A percentile compares a stretch with the other conserved stretches of the same genome.
Conservation (phyloP, 768 basidiomycete genomes). For the Psilocybe sp. region DNA sequence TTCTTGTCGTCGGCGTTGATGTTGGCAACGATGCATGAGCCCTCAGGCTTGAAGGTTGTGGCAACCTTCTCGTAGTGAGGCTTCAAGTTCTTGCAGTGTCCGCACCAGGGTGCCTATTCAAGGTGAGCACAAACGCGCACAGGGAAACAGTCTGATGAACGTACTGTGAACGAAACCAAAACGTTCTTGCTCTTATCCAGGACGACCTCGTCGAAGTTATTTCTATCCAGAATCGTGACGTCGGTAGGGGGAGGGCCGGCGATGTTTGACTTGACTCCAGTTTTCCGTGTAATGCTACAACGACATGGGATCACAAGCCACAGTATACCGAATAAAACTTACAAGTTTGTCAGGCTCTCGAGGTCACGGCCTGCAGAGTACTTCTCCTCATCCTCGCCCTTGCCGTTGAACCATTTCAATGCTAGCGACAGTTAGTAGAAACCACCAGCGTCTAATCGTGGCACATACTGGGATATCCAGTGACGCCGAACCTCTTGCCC, state of each 20-base stretch:
- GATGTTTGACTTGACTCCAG: slow-evolving; percentile 84
- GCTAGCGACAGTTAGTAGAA: slow-evolving; percentile 41
- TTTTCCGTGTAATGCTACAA: slow-evolving; percentile 65
- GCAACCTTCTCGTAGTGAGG: slow-evolving; percentile 87
- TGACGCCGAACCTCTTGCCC: slow-evolving; percentile 76
- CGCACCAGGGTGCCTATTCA: slow-evolving; percentile 75
- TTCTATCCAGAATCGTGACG: slow-evolving; percentile 61
- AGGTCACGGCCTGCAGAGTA: slow-evolving; percentile 83
- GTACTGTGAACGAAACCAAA: slow-evolving; percentile 77
- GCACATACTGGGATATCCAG: slow-evolving; percentile 82
- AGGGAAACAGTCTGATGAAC: slow-evolving; percentile 15
- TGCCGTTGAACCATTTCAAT: slow-evolving; percentile 84
- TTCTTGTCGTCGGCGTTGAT: slow-evolving; percentile 83
- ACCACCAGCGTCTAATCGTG: background rate
- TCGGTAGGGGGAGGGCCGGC: slow-evolving; percentile 80
- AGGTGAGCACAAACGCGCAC: slow-evolving; percentile 2
- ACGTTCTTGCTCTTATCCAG: slow-evolving; percentile 75
- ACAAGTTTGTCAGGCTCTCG: slow-evolving; percentile 76
- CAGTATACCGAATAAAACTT: slow-evolving; percentile 22
- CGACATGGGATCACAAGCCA: background rate
- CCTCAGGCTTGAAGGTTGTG: slow-evolving; percentile 71
- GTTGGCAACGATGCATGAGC: slow-evolving; percentile 84
- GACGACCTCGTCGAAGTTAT: slow-evolving; percentile 76
- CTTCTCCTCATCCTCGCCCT: slow-evolving; percentile 55
- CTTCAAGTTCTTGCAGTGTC: slow-evolving; percentile 92